Base-by-base conservation (phyloP, 331 rosid species). In the Phaseolus coccineus region DNA sequence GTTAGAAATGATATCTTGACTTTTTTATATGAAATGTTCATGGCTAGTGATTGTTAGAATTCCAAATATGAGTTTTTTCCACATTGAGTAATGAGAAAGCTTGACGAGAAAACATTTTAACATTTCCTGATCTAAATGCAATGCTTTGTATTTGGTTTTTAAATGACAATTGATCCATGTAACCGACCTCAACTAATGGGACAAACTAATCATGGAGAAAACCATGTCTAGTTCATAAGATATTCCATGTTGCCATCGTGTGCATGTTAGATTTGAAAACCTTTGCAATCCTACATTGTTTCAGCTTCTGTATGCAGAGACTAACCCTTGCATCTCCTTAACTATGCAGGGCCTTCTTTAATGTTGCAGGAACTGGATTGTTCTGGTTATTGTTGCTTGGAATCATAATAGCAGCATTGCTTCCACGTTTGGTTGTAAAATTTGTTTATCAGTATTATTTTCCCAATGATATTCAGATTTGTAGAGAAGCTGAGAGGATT, bases 361-460 rank as follows among this genome's bases (percentile, higher is more conserved):
- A 89, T 0, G 85, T 72, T 1, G 81, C 84, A 8, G 52, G 85
- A 47, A 84, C 87, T 1, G 76, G 77, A 58, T 46, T 83, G 46
- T 95, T 95, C 76, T 95, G 99, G 99, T 71, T 86, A 33, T 84
- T 91, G 80, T 84, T 95, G 88, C 89, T 95, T 2, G 92, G 85
- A 35, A 87, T 85, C 15, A 25, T 84, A 10, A 44, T 87, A 13
- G 77, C 91, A 13, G 93, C 94, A 4, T 56, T 93, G 61, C 82
- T 88, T 78, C 99, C 98, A 22, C 98, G 92, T 57, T 81, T 95
- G 42, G 86, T 74, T 31, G 80, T 90, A 44, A 95, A 95, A 50
- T 88, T 44, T 62, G 16, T 93, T 12, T 82, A 74, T 71, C 91
- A 93, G 62, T 87, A 84, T 58, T 93, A 84, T 55, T 68, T 77